Percentiles rank a stretch among this genome's conserved stretches.
Conservation (phyloP, 2,329 filamentous ascomycete genomes). For the Blastomyces emzantsi region DNA sequence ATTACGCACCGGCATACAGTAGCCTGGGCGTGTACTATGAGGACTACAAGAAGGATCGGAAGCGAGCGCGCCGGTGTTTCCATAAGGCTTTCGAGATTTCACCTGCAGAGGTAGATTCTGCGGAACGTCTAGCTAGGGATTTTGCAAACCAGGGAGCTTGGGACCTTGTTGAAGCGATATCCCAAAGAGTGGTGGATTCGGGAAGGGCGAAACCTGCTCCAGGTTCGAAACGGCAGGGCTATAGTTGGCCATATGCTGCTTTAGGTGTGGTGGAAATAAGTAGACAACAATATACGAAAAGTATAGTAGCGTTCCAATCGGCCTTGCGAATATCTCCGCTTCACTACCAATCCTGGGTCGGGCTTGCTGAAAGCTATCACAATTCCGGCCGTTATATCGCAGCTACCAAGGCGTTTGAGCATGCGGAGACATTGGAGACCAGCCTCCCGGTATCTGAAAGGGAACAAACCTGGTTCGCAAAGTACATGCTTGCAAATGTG, state of each 20-base stretch:
- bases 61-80: constrained; percentile 81
- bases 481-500: constrained; percentile 94
- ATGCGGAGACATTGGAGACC: constrained; percentile 68
- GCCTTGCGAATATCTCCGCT: constrained; percentile 73
- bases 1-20: constrained; percentile 83
- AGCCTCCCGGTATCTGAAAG: constrained; percentile 45
- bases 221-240: constrained; percentile 83
- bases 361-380: constrained; percentile 94
- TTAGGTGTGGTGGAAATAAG: constrained; percentile 91
- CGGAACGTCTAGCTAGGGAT: constrained; percentile 71
- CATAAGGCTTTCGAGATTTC: constrained; percentile 95
- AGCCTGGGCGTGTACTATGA: constrained; percentile 83
- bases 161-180: constrained; percentile 91
- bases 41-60: constrained; percentile 82
- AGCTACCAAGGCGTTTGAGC: constrained; percentile 81
- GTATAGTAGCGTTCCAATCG: constrained; percentile 84
- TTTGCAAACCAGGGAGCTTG: constrained; percentile 91
- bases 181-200: constrained; percentile 86
- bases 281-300: constrained; percentile 80
- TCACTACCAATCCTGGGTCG: constrained; percentile 94
- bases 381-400: constrained; percentile 88
- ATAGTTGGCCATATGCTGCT: constrained; percentile 94
- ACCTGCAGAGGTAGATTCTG: constrained; percentile 72
- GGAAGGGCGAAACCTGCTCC: constrained; percentile 83
- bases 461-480: constrained; percentile 84